Base-by-base conservation (phyloP, 1,139 yeast genomes). In the Wickerhamiella pararugosa region DNA sequence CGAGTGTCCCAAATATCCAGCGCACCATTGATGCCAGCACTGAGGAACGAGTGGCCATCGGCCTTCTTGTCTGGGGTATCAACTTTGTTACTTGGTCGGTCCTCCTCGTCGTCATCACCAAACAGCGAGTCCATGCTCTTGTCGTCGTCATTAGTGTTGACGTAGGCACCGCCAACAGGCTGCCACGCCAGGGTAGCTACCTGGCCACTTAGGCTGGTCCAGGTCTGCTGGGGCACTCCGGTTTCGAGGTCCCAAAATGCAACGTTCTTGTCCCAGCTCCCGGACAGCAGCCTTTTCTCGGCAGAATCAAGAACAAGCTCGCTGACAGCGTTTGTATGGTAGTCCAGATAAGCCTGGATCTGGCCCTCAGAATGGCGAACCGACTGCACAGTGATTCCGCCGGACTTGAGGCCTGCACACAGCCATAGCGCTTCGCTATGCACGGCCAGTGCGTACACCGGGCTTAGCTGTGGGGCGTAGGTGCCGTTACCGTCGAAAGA, bases 391-490 rank as follows among this genome's bases (percentile, higher is more conserved):
- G 87, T 71, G 33, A 92, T 83, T 0, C 95, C 96, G 29, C 99
- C 99, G 25, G 77, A 56, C 45, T 74, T 67, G 25, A 86, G 67
- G 0, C 99, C 98, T 11, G 93, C 73, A 31, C 87, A 61, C 42
- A 92, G 65, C 93, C 96, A 90, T 41, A 76, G 66, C 2, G 93
- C 86, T 52, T 82, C 82, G 32, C 75, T 68, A 51, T 90, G 94
- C 0, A 75, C 93, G 8, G 81, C 95, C 48, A 90, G 59, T 0
- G 96, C 75, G 58, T 84, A 81, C 0, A 87, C 96, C 0, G 97
- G 96, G 32, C 90, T 81, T 6, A 76, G 62, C 43, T 51, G 49
- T 32, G 67, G 66, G 42, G 51, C 57, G 45, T 58, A 62, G 29
- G 53, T 43, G 10, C 60, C 61, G 33, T 62, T 67, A 48, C 71